These are phyloP conservation scores for Plasmodium knowlesi DNA, from an alignment of 169 alveolate genomes.

Conservation along the genomic window DNA sequence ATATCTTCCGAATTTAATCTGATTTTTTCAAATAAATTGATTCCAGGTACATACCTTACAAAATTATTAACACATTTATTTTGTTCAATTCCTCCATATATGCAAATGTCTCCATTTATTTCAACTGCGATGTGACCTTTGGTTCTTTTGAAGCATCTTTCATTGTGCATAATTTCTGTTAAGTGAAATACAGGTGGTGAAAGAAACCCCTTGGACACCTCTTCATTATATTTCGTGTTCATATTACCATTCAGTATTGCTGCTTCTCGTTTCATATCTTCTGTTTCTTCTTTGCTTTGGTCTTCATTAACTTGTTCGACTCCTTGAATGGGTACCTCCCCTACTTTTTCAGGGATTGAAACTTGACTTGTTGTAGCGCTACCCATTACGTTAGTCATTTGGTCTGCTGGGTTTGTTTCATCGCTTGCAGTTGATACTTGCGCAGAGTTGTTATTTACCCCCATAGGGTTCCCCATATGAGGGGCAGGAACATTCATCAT, in stretches of 20 bases:
- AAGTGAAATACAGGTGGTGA: conserved; percentile 74
- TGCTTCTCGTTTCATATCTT: background rate
- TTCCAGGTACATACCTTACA: conserved; percentile 74
- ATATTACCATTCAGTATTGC: background rate
- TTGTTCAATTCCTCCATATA: conserved; percentile 64
- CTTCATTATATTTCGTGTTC: background rate
- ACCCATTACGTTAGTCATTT: background rate
- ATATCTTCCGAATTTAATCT: conserved; percentile 54
- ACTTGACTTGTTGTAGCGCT: background rate
- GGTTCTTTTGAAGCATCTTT: conserved; percentile 62
- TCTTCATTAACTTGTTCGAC: background rate
- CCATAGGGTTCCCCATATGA: background rate
- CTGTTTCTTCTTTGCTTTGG: background rate
- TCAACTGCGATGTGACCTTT: conserved; percentile 68
- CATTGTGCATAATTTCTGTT: conserved; percentile 74
- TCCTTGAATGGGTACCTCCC: background rate
- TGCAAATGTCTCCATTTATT: conserved; percentile 74
- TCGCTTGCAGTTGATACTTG: background rate
- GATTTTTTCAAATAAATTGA: conserved; percentile 71
- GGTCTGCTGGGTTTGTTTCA: background rate
- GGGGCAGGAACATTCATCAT: background rate
- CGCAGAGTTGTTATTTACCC: background rate
- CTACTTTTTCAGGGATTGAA: background rate
- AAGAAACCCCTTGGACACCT: conserved; percentile 38
- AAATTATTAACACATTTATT: conserved; percentile 58